Evolutionary conservation across 2,329 filamentous ascomycete genomes (phyloP).

Genomic region (Lachnellula cervina): DNA sequence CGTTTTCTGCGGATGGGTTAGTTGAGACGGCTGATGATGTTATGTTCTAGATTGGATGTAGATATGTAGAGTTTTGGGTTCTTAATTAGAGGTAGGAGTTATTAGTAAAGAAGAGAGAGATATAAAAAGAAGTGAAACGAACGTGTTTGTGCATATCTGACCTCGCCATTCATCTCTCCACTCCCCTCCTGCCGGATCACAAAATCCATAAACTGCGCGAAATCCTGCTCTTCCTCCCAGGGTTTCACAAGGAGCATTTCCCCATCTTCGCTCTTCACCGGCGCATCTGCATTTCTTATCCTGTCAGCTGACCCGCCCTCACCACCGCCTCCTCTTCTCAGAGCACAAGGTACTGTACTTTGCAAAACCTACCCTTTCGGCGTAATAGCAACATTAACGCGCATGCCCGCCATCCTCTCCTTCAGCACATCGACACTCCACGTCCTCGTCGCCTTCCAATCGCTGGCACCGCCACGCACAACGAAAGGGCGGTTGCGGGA

Average conservation of each 20-base stretch:
- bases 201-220: constrained; percentile 57
- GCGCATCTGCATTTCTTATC: constrained; percentile 47
- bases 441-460: constrained; percentile 57
- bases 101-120: not conserved
- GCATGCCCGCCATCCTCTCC: constrained; percentile 46
- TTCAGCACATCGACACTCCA: constrained; percentile 62
- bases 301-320: not conserved
- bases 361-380: constrained; percentile 38
- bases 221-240: constrained; percentile 59
- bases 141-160: constrained; percentile 74
- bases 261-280: constrained; percentile 36
- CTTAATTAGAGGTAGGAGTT: not conserved
- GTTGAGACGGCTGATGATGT: not conserved
- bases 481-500: constrained; percentile 71
- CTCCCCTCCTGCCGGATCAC: constrained; percentile 52
- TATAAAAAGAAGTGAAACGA: constrained; percentile 27
- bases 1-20: constrained; percentile 54
- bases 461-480: constrained; percentile 54
- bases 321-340: not conserved
- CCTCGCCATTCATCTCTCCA: constrained; percentile 37
- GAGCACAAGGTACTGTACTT: not conserved
- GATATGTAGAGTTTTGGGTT: too few relatives aligned
- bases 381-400: constrained; percentile 74
- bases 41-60: too few relatives aligned
- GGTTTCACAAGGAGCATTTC: constrained; percentile 63